A percentile compares a stretch with the other conserved stretches of the same genome.
Conservation (phyloP, 164 flowering plant genomes). For the Aristolochia contorta region DNA sequence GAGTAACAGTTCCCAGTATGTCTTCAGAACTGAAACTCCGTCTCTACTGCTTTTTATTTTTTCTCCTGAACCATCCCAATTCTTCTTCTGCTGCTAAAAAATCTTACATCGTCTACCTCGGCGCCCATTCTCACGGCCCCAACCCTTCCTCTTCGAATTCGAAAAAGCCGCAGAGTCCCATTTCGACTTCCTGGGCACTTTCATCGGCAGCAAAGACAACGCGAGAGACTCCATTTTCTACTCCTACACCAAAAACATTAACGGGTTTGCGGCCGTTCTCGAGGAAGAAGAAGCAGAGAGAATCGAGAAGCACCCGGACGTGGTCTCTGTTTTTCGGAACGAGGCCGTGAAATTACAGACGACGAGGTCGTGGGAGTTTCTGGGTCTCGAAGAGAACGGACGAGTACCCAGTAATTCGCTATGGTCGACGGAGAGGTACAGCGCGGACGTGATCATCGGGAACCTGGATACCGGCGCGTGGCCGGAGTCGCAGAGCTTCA, state of each 20-base stretch:
- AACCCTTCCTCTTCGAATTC: not conserved
- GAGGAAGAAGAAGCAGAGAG: conserved; percentile 5
- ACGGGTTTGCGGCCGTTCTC: conserved; percentile 8
- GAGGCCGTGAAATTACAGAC: conserved; percentile 3
- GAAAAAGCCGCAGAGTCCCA: not conserved
- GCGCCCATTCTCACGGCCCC: conserved; percentile 3
- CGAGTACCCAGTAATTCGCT: not conserved
- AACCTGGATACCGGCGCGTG: conserved; percentile 7
- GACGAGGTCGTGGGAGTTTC: conserved; percentile 7
- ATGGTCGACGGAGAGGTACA: conserved; percentile 2
- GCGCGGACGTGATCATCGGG: conserved; percentile 7
- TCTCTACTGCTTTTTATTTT: too few relatives aligned
- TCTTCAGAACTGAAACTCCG: too few relatives aligned
- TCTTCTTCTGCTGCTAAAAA: too few relatives aligned
- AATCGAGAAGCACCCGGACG: conserved; percentile 4
- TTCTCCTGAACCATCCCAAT: too few relatives aligned
- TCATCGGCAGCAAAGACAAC: conserved; percentile 6
- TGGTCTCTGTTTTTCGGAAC: conserved; percentile 1
- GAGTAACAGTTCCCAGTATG: too few relatives aligned
- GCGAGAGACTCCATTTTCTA: conserved; percentile 8
- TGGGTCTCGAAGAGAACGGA: not conserved
- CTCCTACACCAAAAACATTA: conserved; percentile 3
- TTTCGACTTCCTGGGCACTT: conserved; percentile 1
- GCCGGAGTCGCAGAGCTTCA: conserved; percentile 14
- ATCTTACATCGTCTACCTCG: conserved; percentile 8